A percentile compares a stretch with the other conserved stretches of the same genome.
phyloP scores from a whole-genome alignment of 1,284 basidiomycete genomes.

The Boletus mariae region DNA sequence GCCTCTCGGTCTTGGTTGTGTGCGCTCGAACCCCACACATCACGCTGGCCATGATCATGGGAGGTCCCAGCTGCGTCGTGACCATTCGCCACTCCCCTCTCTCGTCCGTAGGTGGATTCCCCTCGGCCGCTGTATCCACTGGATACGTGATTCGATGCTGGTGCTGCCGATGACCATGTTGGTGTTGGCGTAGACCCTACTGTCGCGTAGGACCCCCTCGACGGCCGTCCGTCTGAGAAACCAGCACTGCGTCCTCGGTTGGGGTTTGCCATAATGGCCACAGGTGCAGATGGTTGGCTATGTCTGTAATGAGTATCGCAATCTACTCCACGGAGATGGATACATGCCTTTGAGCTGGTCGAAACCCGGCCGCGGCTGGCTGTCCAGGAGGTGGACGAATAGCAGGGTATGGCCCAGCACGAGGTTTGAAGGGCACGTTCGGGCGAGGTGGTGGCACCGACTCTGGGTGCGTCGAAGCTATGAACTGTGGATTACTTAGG shows the following conservation, averaged over 20 bases:
- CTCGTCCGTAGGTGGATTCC: neutral
- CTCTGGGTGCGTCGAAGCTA: constrained; percentile 64
- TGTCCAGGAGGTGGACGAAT: constrained; percentile 53
- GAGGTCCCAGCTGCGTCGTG: neutral
- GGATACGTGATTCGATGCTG: neutral
- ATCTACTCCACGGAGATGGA: neutral
- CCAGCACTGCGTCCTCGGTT: constrained; percentile 48
- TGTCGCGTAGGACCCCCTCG: constrained; percentile 6
- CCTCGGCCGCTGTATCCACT: constrained; percentile 5
- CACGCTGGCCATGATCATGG: constrained; percentile 1
- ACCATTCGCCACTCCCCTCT: constrained; percentile 10
- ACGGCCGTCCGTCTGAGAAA: constrained; percentile 4
- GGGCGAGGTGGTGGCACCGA: constrained; percentile 39
- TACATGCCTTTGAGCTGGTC: constrained; percentile 36
- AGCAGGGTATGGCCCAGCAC: constrained; percentile 62
- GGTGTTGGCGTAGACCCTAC: neutral
- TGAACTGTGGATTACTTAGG: constrained; percentile 77
- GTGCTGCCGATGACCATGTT: neutral
- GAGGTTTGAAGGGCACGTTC: constrained; percentile 56
- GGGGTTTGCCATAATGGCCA: constrained; percentile 66
- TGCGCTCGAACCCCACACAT: neutral
- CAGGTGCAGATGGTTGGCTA: constrained; percentile 34
- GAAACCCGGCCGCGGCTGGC: constrained; percentile 56
- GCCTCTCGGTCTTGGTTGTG: constrained; percentile 6
- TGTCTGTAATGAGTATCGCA: constrained; percentile 12